Evolutionary conservation across 306 rosid genomes (phyloP).

Genomic region (Oemleria cerasiformis): DNA sequence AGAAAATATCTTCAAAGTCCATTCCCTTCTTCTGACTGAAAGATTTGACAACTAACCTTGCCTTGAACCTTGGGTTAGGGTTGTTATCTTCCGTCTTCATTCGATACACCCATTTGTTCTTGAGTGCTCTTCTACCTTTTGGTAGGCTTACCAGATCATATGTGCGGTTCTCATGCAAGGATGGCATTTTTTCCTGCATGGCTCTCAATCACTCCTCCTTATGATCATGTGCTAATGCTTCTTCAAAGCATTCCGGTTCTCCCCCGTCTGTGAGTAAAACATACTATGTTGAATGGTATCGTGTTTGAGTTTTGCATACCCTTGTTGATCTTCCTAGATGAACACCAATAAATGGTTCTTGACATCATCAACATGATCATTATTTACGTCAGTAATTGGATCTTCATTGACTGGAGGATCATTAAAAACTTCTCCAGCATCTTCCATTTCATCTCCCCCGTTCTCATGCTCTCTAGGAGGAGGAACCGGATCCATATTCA

Average conservation of each 20-base stretch:
- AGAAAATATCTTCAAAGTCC: too few relatives aligned
- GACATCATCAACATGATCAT: background rate
- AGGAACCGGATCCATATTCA: too few relatives aligned
- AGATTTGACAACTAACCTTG: too few relatives aligned
- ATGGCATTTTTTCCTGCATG: slow-evolving; percentile 16
- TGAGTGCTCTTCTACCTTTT: background rate
- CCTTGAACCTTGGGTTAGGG: too few relatives aligned
- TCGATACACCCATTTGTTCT: too few relatives aligned
- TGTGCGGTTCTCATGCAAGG: slow-evolving; percentile 13
- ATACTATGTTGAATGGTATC: background rate
- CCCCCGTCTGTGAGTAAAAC: too few relatives aligned
- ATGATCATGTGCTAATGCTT: background rate
- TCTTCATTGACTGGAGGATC: too few relatives aligned
- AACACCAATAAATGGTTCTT: background rate
- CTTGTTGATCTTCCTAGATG: background rate
- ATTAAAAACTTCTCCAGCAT: too few relatives aligned
- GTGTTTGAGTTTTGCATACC: background rate
- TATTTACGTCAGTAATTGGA: too few relatives aligned
- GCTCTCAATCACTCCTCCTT: slow-evolving; percentile 5
- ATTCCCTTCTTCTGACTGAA: too few relatives aligned
- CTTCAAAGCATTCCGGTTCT: background rate
- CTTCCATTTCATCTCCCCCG: background rate
- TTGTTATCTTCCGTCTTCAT: too few relatives aligned
- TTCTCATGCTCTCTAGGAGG: too few relatives aligned
- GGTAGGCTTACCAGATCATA: slow-evolving; percentile 12